Base-by-base conservation (phyloP, 257 asterid genomes). In the Przewalskia tangutica region DNA sequence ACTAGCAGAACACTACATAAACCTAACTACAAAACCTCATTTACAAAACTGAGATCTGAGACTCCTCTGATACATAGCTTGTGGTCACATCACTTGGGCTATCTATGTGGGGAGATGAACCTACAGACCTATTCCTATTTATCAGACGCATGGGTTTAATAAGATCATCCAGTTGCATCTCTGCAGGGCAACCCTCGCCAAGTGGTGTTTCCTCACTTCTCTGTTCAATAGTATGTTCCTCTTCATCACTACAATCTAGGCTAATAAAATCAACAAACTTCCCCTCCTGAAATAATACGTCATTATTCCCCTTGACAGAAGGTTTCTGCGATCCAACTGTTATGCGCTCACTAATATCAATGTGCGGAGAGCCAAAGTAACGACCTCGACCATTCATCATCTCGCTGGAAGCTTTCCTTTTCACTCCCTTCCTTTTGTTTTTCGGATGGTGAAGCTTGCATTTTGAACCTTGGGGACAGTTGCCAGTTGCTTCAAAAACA, bases 381-480 rank as follows among this genome's bases (percentile, higher is more conserved):
- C 98, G 93, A 55, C 97, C 98, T 66, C 88, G 84, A 36, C 87
- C 92, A 84, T 86, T 85, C 88, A 87, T 92, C 83, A 81, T 87
- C 84, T 88, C 91, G 23, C 13, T 75, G 9, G 79, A 16, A 13
- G 91, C 88, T 82, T 87, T 89, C 90, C 88, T 86, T 85, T 90
- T 87, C 77, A 20, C 75, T 81, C 83, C 93, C 12, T 81, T 83
- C 91, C 46, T 82, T 80, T 87, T 94, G 90, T 85, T 90, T 82
- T 89, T 94, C 3, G 98, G 99, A 66, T 96, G 98, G 87, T 94
- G 98, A 82, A 96, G 98, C 93, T 93, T 96, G 97, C 97, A 94
- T 11, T 91, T 86, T 27, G 93, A 85, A 83, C 87, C 92, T 88
- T 86, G 91, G 4, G 90, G 87, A 77, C 98, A 95, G 38, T 36